A percentile compares a stretch with the other conserved stretches of the same genome.
Conservation (phyloP, 2,329 filamentous ascomycete species). For the Curvularia spicifera region DNA sequence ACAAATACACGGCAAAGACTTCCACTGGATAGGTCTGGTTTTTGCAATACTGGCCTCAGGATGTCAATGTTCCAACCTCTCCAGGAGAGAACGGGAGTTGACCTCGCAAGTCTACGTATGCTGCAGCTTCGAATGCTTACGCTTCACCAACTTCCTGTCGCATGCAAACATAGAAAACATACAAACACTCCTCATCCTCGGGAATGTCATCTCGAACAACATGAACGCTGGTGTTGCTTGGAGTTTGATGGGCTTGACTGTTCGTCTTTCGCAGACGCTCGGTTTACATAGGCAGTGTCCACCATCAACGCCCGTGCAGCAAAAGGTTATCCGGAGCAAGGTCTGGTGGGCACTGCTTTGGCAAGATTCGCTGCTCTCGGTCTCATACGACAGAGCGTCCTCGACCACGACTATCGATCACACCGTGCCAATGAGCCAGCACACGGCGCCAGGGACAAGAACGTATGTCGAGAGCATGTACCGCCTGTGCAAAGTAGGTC, state of each 20-base stretch:
- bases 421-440: constrained; percentile 48
- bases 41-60: constrained; percentile 69
- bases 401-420: constrained; percentile 62
- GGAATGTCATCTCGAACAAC: constrained; percentile 67
- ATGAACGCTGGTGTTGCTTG: constrained; percentile 71
- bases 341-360: constrained; percentile 67
- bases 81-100: constrained; percentile 65
- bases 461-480: constrained; percentile 66
- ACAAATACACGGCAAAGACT: constrained; percentile 62
- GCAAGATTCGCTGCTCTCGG: constrained; percentile 69
- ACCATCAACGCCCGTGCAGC: constrained; percentile 58
- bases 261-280: constrained; percentile 65
- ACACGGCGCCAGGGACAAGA: constrained; percentile 56
- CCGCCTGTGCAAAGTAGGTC: constrained; percentile 62
- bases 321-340: constrained; percentile 48
- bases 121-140: constrained; percentile 69
- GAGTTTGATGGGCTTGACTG: constrained; percentile 64
- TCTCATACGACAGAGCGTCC: constrained; percentile 67
- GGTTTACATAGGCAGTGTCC: constrained; percentile 66
- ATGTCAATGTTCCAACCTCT: constrained; percentile 64
- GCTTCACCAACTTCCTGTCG: constrained; percentile 69
- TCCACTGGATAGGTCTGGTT: constrained; percentile 65
- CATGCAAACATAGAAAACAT: constrained; percentile 67
- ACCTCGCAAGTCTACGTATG: constrained; percentile 71
- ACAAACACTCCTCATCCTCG: constrained; percentile 66